Conservation (phyloP, 495 filamentous ascomycete genomes). For the Rostrohypoxylon terebratum region DNA sequence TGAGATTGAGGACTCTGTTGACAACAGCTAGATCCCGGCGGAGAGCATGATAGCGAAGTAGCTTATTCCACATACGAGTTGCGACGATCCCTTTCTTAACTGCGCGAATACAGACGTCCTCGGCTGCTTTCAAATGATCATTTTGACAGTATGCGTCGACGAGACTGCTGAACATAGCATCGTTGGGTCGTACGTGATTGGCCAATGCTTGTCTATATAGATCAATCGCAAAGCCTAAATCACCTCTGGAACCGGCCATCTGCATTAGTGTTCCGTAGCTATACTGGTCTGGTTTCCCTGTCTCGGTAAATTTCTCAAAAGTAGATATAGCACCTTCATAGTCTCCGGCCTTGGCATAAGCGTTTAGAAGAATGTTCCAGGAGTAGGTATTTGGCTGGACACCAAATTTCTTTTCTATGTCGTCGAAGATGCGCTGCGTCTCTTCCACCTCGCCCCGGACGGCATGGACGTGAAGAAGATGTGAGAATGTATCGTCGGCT, state of each 20-base stretch:
- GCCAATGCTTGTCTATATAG: constrained; percentile 69
- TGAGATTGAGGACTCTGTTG: constrained; percentile 69
- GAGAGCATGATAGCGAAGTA: constrained; percentile 75
- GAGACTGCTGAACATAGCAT: constrained; percentile 70
- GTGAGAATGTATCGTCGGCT: constrained; percentile 54
- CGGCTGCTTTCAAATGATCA: constrained; percentile 68
- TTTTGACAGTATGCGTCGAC: constrained; percentile 78
- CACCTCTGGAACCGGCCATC: constrained; percentile 77
- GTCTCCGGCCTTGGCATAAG: constrained; percentile 73
- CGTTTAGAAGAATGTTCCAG: constrained; percentile 84
- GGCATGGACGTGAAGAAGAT: constrained; percentile 74
- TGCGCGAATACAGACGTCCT: constrained; percentile 63
- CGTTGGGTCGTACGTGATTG: constrained; percentile 31
- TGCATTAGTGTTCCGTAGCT: constrained; percentile 79
- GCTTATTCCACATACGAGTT: constrained; percentile 81
- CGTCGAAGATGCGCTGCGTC: constrained; percentile 69
- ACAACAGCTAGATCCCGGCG: constrained; percentile 71
- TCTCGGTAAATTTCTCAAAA: constrained; percentile 67
- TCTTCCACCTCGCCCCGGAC: constrained; percentile 69
- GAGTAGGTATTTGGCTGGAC: constrained; percentile 64
- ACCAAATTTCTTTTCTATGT: constrained; percentile 64
- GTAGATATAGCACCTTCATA: constrained; percentile 69
- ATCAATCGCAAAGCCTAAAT: constrained; percentile 72
- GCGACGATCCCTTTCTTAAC: constrained; percentile 55
- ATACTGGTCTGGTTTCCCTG: constrained; percentile 63